Percentiles rank a stretch among this genome's conserved stretches.
These are phyloP conservation scores for Globisporangium viniferum DNA, from an alignment of 352 stramenopile species.

Conservation along the genomic window DNA sequence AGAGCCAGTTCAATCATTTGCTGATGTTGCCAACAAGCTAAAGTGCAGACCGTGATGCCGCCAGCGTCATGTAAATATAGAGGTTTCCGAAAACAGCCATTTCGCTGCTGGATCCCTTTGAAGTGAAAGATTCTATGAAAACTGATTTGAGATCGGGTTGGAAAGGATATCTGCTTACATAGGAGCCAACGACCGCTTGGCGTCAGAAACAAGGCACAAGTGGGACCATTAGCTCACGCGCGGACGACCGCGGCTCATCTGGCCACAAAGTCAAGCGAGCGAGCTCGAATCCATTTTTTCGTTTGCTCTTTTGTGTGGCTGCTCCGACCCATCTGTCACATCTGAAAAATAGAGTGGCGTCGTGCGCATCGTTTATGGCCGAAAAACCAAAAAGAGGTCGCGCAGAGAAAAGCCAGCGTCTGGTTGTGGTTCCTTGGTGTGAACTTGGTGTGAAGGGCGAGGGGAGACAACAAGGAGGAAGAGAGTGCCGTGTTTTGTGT, in stretches of 20 bases:
- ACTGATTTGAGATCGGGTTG: background rate
- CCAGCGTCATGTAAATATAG: background rate
- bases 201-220: background rate
- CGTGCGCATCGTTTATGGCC: background rate
- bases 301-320: too few species aligned
- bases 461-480: background rate
- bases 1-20: slow-evolving; percentile 7
- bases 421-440: background rate
- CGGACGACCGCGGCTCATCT: background rate
- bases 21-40: background rate
- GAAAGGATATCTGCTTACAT: background rate
- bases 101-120: background rate
- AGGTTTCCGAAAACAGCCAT: background rate
- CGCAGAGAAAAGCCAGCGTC: background rate
- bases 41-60: background rate
- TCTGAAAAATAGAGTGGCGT: background rate
- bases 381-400: background rate
- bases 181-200: background rate
- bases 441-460: background rate
- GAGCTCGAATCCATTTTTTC: background rate
- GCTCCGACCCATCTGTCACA: background rate
- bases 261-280: background rate
- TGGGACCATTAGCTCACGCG: slow-evolving; percentile 6
- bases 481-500: background rate
- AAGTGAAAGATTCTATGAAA: background rate